phyloP scores from a whole-genome alignment of 2,329 filamentous ascomycete genomes.

The Penicillium frequentans region DNA sequence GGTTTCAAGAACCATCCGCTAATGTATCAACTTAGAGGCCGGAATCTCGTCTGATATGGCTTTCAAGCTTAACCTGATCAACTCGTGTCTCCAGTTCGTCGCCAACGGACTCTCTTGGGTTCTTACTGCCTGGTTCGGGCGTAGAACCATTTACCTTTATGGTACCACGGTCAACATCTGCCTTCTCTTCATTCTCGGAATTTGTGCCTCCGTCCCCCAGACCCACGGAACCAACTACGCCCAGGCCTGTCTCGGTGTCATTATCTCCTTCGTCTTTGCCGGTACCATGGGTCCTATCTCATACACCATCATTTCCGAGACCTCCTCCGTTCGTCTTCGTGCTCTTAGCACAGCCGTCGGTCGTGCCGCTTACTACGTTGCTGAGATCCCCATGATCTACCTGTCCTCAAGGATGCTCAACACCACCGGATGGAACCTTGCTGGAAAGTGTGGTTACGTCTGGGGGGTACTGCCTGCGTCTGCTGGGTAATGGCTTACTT shows the following conservation, averaged over 20 bases:
- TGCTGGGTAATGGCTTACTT: slow-evolving; percentile 46
- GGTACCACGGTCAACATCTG: slow-evolving; percentile 36
- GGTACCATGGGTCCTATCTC: slow-evolving; percentile 37
- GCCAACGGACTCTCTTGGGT: slow-evolving; percentile 38
- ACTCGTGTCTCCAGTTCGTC: slow-evolving; percentile 34
- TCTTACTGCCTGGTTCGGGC: slow-evolving; percentile 40
- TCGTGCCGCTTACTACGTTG: slow-evolving; percentile 44
- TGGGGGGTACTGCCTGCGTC: slow-evolving; percentile 47
- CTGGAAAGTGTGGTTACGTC: slow-evolving; percentile 51
- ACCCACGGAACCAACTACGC: slow-evolving; percentile 37
- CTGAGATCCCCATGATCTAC: slow-evolving; percentile 45
- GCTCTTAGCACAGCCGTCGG: slow-evolving; percentile 41
- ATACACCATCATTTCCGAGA: slow-evolving; percentile 42
- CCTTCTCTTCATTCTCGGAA: slow-evolving; percentile 39
- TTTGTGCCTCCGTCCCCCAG: slow-evolving; percentile 37
- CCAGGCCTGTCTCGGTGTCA: slow-evolving; percentile 38
- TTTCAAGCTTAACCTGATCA: slow-evolving; percentile 33
- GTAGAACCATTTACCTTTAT: slow-evolving; percentile 43
- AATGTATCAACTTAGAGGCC: slow-evolving; percentile 24
- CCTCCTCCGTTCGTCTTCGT: slow-evolving; percentile 39
- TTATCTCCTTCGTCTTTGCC: slow-evolving; percentile 44
- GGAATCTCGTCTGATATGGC: slow-evolving; percentile 25
- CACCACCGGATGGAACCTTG: slow-evolving; percentile 41
- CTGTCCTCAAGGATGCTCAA: slow-evolving; percentile 44
- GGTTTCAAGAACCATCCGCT: no score